A percentile compares a stretch with the other conserved stretches of the same genome.
Conservation (phyloP, 2,329 filamentous ascomycete genomes). For the Paraphaeosphaeria sporulosa region DNA sequence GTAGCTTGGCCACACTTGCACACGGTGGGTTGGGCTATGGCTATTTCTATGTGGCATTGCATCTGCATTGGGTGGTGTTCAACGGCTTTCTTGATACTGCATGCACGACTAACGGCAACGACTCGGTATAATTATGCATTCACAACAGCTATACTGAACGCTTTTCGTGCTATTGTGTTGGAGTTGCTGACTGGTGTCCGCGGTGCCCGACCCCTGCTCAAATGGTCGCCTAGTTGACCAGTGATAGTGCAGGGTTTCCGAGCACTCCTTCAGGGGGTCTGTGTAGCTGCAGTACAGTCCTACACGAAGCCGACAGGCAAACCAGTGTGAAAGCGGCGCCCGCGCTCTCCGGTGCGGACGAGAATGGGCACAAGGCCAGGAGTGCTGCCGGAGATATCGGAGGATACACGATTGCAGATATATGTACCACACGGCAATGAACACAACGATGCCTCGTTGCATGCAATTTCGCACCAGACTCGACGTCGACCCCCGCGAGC, state of each 20-base stretch:
- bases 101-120: background rate
- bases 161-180: background rate
- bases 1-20: background rate
- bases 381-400: background rate
- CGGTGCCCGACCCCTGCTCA: conserved; percentile 4
- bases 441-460: background rate
- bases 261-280: background rate
- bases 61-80: background rate
- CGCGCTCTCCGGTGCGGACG: conserved; percentile 9
- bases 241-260: background rate
- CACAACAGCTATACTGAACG: background rate
- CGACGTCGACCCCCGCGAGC: background rate
- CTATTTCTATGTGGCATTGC: background rate
- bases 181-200: background rate
- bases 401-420: background rate
- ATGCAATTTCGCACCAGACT: conserved; percentile 1
- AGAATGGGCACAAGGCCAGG: background rate
- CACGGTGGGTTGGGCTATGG: background rate
- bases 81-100: background rate
- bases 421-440: background rate
- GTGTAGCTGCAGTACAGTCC: background rate
- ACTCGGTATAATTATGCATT: background rate
- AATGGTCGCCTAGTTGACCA: background rate
- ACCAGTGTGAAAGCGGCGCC: conserved; percentile 9
- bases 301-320: background rate